Conservation (phyloP, 192 early-diverging fungal genomes). For the Gaertneriomyces sp. region DNA sequence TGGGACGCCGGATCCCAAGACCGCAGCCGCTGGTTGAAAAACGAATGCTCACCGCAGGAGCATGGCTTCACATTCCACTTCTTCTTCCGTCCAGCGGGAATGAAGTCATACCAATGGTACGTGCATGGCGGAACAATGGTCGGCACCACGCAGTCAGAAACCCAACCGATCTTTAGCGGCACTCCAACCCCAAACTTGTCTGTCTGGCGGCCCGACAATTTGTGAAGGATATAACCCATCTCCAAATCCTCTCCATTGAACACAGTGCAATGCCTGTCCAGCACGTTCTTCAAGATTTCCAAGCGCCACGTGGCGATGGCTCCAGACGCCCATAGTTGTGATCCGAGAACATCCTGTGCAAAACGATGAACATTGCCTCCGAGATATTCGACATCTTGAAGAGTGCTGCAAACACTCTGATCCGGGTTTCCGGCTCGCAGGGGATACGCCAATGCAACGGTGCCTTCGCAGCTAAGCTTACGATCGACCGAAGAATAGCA, state of each 20-base stretch:
- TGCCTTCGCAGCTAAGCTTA: background rate
- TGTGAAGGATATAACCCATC: slow-evolving; percentile 25
- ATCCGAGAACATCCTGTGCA: slow-evolving; percentile 5
- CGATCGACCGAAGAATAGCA: too few relatives aligned
- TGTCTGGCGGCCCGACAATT: slow-evolving; percentile 4
- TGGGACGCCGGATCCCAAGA: background rate
- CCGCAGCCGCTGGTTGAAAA: slow-evolving; percentile 27
- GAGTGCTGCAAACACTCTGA: background rate
- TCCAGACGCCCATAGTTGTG: slow-evolving; percentile 10
- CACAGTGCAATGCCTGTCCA: slow-evolving; percentile 24
- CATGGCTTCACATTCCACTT: slow-evolving; percentile 10
- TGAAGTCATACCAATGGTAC: slow-evolving; percentile 23
- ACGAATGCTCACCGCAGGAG: slow-evolving; percentile 26
- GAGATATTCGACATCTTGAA: slow-evolving; percentile 30
- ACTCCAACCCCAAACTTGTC: slow-evolving; percentile 11
- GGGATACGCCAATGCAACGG: background rate
- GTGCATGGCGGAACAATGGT: slow-evolving; percentile 19
- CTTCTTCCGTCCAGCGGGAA: slow-evolving; percentile 12
- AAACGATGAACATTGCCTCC: slow-evolving; percentile 6
- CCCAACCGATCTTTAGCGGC: background rate
- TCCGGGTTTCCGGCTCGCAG: background rate
- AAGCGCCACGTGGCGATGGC: slow-evolving; percentile 29
- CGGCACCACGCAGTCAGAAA: slow-evolving; percentile 6
- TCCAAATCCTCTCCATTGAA: slow-evolving; percentile 31
- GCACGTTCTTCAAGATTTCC: slow-evolving; percentile 9